Percentiles rank a stretch among this genome's conserved stretches.
These are phyloP conservation scores for Capsella bursapastoris DNA, from an alignment of 345 rosid species.

Conservation along the genomic window DNA sequence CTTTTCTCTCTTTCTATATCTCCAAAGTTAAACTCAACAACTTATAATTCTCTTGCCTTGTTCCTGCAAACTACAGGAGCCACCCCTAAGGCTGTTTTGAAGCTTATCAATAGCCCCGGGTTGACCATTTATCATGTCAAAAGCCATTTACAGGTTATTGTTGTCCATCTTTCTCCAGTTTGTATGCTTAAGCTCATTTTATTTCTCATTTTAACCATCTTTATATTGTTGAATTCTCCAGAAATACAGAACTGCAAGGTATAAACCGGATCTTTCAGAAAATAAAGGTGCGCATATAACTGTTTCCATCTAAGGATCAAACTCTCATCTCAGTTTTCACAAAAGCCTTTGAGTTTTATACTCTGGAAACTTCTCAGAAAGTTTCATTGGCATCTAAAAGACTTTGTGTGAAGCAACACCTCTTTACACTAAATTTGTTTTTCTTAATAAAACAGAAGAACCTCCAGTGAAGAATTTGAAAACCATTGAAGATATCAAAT, in stretches of 20 bases:
- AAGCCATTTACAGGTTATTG: slow-evolving; percentile 89
- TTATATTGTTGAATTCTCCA: slow-evolving; percentile 46
- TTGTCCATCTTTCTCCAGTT: slow-evolving; percentile 3
- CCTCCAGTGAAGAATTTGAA: slow-evolving; percentile 57
- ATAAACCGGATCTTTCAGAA: slow-evolving; percentile 75
- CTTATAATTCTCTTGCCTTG: slow-evolving; percentile 17
- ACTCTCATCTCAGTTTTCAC: background rate
- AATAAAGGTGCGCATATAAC: slow-evolving; percentile 43
- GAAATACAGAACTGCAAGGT: slow-evolving; percentile 96
- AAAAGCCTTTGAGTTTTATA: slow-evolving; percentile 5
- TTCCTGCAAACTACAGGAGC: slow-evolving; percentile 64
- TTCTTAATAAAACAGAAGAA: slow-evolving; percentile 50
- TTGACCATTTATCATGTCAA: slow-evolving; percentile 95
- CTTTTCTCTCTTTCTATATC: background rate
- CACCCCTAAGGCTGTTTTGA: slow-evolving; percentile 90
- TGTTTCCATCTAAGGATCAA: slow-evolving; percentile 9
- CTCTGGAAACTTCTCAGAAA: background rate
- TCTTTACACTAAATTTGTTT: slow-evolving; percentile 8
- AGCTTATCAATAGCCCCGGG: slow-evolving; percentile 75
- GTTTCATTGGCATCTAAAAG: background rate
- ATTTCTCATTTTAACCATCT: slow-evolving; percentile 7
- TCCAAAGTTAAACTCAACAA: slow-evolving; percentile 21
- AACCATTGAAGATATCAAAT: slow-evolving; percentile 65
- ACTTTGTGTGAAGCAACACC: background rate
- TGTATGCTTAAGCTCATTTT: slow-evolving; percentile 13